Evolutionary conservation across 177 flowering plant species (phyloP), one percentile per base, ranked within the genome.

Genomic region (Tripterygium wilfordii): DNA sequence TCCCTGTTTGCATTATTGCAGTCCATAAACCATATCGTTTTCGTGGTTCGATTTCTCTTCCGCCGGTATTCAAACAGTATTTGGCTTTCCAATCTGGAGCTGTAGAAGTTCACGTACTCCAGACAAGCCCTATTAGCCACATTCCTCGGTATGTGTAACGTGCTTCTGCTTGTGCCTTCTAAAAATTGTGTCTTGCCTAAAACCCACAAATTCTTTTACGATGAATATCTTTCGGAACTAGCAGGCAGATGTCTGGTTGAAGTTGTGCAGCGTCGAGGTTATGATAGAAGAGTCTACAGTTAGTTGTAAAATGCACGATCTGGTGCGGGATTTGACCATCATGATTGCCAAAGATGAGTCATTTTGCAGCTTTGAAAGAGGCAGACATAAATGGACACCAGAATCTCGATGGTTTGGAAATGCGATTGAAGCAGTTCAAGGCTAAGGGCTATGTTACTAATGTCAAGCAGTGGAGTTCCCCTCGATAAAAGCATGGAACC

Each of bases 311-410:
- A 52, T 56, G 45, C 61, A 62, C 33, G 61, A 62, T 37, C 18
- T 62, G 61, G 66, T 62, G 19, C 26, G 66, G 8, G 56, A 61
- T 7, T 3, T 62, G 53, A 45, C 35, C 45, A 56, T 56, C 21
- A 51, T 3, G 24, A 45, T 50, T 3, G 57, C 66, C 8, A 29
- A 27, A 38, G 57, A 56, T 0, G 57, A 50, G 41, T 42, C 24
- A 22, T 56, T 56, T 31, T 31, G 57, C 47, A 51, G 33, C 39
- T 56, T 49, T 40, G 36, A 46, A 3, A 5, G 21, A 32, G 27
- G 41, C 22, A 54, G 16, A 31, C 49, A 53, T 2, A 42, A 26
- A 28, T 12, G 22, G 18, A 41, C 31, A 4, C 15, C 28, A n/a
- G 19, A 42, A 14, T 28, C 60, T 28, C 54, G 55, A 10, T 54